A percentile compares a stretch with the other conserved stretches of the same genome.
Conservation (phyloP, 2,329 filamentous ascomycete species). For the Knufia petricola region DNA sequence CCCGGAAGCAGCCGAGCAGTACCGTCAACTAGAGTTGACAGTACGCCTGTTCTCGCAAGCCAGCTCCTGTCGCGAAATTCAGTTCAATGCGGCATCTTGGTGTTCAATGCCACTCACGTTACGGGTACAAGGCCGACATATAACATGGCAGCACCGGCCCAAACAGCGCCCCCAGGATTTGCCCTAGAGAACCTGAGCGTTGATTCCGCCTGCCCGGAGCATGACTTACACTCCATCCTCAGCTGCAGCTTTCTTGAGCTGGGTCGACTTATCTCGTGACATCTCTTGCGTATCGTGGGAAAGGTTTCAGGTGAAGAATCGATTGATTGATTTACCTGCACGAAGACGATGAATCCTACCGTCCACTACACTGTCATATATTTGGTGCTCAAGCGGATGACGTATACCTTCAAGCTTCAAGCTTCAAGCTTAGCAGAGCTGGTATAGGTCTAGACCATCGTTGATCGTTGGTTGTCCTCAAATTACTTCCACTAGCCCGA, state of each 20-base stretch:
- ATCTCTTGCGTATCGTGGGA: neutral
- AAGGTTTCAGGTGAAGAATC: too few species aligned
- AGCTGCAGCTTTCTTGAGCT: constrained; percentile 2
- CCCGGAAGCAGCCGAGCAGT: constrained; percentile 1
- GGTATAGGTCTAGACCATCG: neutral
- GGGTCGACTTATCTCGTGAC: constrained; percentile 6
- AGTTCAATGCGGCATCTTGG: too few species aligned
- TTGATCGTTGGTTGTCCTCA: neutral
- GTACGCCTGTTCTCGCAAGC: neutral
- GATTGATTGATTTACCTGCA: too few species aligned
- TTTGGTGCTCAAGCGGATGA: neutral
- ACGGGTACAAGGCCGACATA: constrained; percentile 12
- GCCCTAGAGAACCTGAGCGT: neutral
- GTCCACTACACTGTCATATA: neutral
- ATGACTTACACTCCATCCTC: constrained; percentile 9
- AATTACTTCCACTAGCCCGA: too few species aligned
- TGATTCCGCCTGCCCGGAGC: neutral
- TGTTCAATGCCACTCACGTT: constrained; percentile 8
- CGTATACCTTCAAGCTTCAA: too few species aligned
- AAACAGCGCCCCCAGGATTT: constrained; percentile 5
- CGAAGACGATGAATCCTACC: too few species aligned
- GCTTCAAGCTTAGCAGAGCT: too few species aligned
- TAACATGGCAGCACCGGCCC: neutral
- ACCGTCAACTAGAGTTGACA: neutral
- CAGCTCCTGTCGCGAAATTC: too few species aligned